A percentile compares a stretch with the other conserved stretches of the same genome.
These are phyloP conservation scores for Collybiopsis luxurians DNA, from an alignment of 768 basidiomycete genomes.

Conservation along the genomic window DNA sequence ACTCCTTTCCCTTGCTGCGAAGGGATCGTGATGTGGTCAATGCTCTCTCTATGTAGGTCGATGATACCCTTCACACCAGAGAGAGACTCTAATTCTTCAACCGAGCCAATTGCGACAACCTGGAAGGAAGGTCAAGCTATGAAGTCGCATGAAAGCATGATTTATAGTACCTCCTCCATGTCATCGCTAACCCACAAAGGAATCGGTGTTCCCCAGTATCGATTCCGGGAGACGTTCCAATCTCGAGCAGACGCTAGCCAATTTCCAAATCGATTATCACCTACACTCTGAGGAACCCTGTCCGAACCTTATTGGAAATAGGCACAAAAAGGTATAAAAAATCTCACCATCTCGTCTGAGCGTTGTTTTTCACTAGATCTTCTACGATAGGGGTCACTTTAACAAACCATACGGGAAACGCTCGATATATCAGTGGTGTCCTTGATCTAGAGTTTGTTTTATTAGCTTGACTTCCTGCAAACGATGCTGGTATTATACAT, in stretches of 20 bases:
- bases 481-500: slow-evolving; percentile 5
- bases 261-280: slow-evolving; percentile 92
- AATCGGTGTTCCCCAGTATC: slow-evolving; percentile 98
- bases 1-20: slow-evolving; percentile 84
- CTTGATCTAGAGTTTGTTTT: slow-evolving; percentile 59
- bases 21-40: slow-evolving; percentile 96
- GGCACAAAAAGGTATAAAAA: not conserved
- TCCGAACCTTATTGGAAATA: slow-evolving; percentile 6
- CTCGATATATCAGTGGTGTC: slow-evolving; percentile 94
- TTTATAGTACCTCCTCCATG: slow-evolving; percentile 69
- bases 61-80: slow-evolving; percentile 83
- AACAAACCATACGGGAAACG: slow-evolving; percentile 96
- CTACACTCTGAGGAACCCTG: slow-evolving; percentile 90
- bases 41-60: slow-evolving; percentile 91
- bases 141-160: not conserved
- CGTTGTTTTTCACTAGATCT: slow-evolving; percentile 86
- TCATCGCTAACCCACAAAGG: slow-evolving; percentile 97
- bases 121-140: slow-evolving; percentile 21
- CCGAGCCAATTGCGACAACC: slow-evolving; percentile 85
- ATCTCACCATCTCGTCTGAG: slow-evolving; percentile 82
- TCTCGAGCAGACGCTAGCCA: slow-evolving; percentile 99
- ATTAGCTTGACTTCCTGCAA: not conserved
- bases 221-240: slow-evolving; percentile 98
- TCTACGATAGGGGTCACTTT: slow-evolving; percentile 83
- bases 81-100: slow-evolving; percentile 81